Percentiles rank a stretch among this genome's conserved stretches.
phyloP scores from a whole-genome alignment of 2,329 filamentous ascomycete genomes.

The Stagonosporopsis chrysanthemi region DNA sequence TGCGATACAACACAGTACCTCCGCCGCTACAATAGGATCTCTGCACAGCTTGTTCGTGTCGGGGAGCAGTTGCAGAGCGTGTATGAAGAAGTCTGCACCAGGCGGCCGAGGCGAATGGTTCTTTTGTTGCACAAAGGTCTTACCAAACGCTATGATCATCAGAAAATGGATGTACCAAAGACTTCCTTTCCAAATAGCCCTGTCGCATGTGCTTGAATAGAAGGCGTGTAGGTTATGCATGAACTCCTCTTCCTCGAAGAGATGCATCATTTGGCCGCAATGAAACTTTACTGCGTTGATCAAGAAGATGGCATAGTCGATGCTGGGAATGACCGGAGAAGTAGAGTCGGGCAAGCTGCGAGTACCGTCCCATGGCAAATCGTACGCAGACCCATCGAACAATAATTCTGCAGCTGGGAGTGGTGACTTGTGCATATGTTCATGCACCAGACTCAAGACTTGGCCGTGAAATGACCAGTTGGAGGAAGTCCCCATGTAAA shows the following conservation, averaged over 20 bases:
- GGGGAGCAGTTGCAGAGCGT: constrained; percentile 65
- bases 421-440: constrained; percentile 55
- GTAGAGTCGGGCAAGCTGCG: constrained; percentile 43
- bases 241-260: constrained; percentile 63
- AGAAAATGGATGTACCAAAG: constrained; percentile 64
- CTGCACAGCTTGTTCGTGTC: constrained; percentile 52
- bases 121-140: constrained; percentile 58
- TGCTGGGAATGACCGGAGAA: constrained; percentile 55
- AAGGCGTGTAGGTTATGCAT: constrained; percentile 55
- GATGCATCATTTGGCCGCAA: constrained; percentile 61
- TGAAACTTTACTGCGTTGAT: constrained; percentile 66
- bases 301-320: constrained; percentile 61
- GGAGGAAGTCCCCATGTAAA: constrained; percentile 63
- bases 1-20: constrained; percentile 61
- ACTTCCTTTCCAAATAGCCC: constrained; percentile 32
- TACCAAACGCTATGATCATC: constrained; percentile 63
- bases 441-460: constrained; percentile 59
- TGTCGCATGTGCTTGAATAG: constrained; percentile 47
- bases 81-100: constrained; percentile 68
- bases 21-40: constrained; percentile 57
- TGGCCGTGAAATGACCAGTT: constrained; percentile 64
- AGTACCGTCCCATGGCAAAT: constrained; percentile 60
- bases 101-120: constrained; percentile 48
- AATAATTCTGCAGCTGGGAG: constrained; percentile 55
- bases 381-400: constrained; percentile 62